Evolutionary conservation across 75 land plant genomes (phyloP), one percentile per base, ranked within the genome.

Genomic region (Selaginella tamariscina): DNA sequence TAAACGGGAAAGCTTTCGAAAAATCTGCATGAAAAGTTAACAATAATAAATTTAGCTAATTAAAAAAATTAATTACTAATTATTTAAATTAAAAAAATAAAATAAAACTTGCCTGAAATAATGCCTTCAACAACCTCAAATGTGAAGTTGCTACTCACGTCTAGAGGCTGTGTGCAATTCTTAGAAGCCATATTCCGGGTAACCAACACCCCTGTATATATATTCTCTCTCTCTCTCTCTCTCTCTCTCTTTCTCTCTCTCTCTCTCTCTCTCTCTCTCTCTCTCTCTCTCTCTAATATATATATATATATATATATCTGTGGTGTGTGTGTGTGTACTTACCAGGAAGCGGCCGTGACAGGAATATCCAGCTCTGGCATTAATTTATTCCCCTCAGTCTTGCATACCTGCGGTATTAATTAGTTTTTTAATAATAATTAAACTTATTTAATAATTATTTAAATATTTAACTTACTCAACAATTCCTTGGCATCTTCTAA

Each of bases 401-500:
- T n/a, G 62, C 62, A n/a, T 59, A 59, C 23, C 62, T 27, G 62
- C 5, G n/a, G n/a, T n/a, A n/a, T n/a, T n/a, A n/a, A n/a, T n/a
- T n/a, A n/a, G n/a, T n/a, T n/a, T n/a, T n/a, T n/a, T n/a, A n/a
- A n/a, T n/a, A n/a, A n/a, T n/a, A n/a, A n/a, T n/a, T n/a, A n/a
- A n/a, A n/a, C n/a, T n/a, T n/a, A n/a, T n/a, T n/a, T n/a, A n/a
- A n/a, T n/a, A n/a, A n/a, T n/a, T n/a, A 49, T 11, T n/a, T 9
- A 21, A 59, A 23, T 59, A 2, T 5, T 23, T 5, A 21, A 59
- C 26, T 59, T 59, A 88, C 97, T 79, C 80, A 23, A 92, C 98
- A 80, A 93, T 59, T 2, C 62, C 26, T 27, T 59, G 23, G 26
- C 21, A 59, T 59, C 62, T 59, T 59, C 62, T 27, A 59, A n/a